Base-by-base conservation (phyloP, 306 rosid genomes). In the Vigna radiata region DNA sequence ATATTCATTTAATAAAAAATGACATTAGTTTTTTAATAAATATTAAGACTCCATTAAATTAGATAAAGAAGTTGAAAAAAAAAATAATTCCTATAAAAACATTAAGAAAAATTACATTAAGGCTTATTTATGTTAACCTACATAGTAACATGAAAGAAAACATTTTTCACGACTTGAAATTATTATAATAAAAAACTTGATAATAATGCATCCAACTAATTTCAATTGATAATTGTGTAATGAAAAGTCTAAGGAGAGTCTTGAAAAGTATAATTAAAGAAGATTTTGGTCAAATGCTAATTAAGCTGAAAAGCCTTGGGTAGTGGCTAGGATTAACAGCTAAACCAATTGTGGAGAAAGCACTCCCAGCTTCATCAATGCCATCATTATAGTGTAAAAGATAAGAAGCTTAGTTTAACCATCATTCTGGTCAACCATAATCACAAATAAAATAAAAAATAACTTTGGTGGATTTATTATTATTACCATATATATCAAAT, bases 261-360 rank as follows among this genome's bases (percentile, higher is more conserved):
- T 11, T 18, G 18, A 46, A 25, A 72, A 21, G 44, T 69, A 56
- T 63, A 68, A 73, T 63, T 81, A 49, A 75, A 27, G 5, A 70
- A 3, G 63, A 52, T 2, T 52, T 10, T 55, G 54, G 80, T 79
- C 85, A 79, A 79, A 48, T 58, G 44, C 1, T 65, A 56, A 65
- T 66, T 25, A 69, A 60, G 36, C 46, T 73, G 70, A 33, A 60
- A 33, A 29, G 19, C 19, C 58, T 53, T 79, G 27, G 4, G 60
- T 76, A 84, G 85, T 76, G 87, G 85, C 73, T 44, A 19, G 13
- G 39, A 65, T 17, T 65, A 4, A 72, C 21, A 72, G 65, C 59
- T 36, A 47, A 63, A 49, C 59, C 52, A 76, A 63, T 64, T 25
- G 77, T 85, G 86, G 89, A 23, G 82, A 36, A 39, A 68, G 75